Evolutionary conservation across 2,329 filamentous ascomycete species (phyloP).

Genomic region (Dactylonectria estremocensis): DNA sequence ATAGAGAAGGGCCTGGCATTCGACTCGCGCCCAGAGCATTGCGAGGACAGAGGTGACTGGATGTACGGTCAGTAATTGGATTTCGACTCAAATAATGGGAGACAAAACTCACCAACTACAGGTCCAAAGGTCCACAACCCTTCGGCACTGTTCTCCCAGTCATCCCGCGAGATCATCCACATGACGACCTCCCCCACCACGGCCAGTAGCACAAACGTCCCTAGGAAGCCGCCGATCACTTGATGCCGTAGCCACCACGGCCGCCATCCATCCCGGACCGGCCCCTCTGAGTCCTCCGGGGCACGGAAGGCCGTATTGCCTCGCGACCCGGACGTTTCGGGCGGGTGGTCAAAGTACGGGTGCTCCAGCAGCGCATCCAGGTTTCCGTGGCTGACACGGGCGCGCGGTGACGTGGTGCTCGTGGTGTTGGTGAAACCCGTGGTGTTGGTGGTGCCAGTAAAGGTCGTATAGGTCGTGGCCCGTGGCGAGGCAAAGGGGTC

Average conservation of each 20-base stretch:
- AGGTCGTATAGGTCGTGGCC: slow-evolving; percentile 15
- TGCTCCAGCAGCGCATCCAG: slow-evolving; percentile 43
- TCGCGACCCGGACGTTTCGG: slow-evolving; percentile 32
- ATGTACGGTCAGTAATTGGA: slow-evolving; percentile 3
- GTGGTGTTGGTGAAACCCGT: slow-evolving; percentile 10
- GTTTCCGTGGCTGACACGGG: slow-evolving; percentile 27
- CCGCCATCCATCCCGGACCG: slow-evolving; percentile 45
- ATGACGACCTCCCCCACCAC: slow-evolving; percentile 44
- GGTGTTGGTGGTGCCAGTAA: slow-evolving; percentile 21
- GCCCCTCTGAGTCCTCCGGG: slow-evolving; percentile 39
- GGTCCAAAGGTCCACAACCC: slow-evolving; percentile 50
- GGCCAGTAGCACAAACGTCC: slow-evolving; percentile 38
- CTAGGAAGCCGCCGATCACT: slow-evolving; percentile 41
- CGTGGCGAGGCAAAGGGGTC: slow-evolving; percentile 36
- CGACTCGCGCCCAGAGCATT: slow-evolving; percentile 48
- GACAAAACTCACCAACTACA: slow-evolving; percentile 44
- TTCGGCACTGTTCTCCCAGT: slow-evolving; percentile 34
- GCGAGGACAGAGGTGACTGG: slow-evolving; percentile 46
- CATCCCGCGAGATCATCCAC: slow-evolving; percentile 42
- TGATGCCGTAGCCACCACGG: slow-evolving; percentile 45
- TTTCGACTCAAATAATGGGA: not conserved
- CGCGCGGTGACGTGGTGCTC: slow-evolving; percentile 30
- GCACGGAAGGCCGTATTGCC: slow-evolving; percentile 29
- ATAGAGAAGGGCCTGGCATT: slow-evolving; percentile 48
- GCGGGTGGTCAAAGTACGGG: slow-evolving; percentile 46